A percentile compares a stretch with the other conserved stretches of the same genome.
These are phyloP conservation scores for Paratinospora sagittata DNA, from an alignment of 164 flowering plant genomes.

Conservation along the genomic window DNA sequence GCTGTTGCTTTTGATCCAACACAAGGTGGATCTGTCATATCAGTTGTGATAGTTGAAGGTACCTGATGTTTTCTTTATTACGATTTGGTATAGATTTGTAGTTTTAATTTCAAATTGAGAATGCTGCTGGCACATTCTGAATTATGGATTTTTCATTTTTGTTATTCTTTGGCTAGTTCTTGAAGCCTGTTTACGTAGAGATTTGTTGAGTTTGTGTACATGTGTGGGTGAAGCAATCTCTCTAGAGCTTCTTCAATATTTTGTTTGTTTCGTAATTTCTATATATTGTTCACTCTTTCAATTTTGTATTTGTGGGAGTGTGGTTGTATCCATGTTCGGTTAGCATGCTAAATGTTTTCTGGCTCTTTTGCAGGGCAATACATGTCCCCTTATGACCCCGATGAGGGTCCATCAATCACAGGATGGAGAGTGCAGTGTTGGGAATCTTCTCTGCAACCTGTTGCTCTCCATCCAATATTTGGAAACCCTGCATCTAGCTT, in stretches of 20 bases:
- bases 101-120: conserved; percentile 1
- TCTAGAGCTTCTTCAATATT: neutral
- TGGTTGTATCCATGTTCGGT: neutral
- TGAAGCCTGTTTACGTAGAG: neutral
- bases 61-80: conserved; percentile 4
- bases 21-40: conserved; percentile 94
- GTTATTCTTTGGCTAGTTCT: neutral
- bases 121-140: neutral
- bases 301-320: neutral
- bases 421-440: conserved; percentile 99
- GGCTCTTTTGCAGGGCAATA: conserved; percentile 69
- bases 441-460: conserved; percentile 96
- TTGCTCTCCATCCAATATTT: conserved; percentile 93
- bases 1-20: conserved; percentile 99
- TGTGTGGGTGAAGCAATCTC: neutral
- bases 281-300: neutral
- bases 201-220: neutral
- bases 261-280: neutral
- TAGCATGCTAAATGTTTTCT: neutral
- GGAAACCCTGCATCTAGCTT: conserved; percentile 83
- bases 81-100: neutral
- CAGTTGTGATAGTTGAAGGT: conserved; percentile 98
- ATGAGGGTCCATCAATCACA: conserved; percentile 96
- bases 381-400: conserved; percentile 99
- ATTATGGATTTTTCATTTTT: neutral